Base-by-base conservation (phyloP, 1,284 basidiomycete species). In the Apiotrichum sp. region DNA sequence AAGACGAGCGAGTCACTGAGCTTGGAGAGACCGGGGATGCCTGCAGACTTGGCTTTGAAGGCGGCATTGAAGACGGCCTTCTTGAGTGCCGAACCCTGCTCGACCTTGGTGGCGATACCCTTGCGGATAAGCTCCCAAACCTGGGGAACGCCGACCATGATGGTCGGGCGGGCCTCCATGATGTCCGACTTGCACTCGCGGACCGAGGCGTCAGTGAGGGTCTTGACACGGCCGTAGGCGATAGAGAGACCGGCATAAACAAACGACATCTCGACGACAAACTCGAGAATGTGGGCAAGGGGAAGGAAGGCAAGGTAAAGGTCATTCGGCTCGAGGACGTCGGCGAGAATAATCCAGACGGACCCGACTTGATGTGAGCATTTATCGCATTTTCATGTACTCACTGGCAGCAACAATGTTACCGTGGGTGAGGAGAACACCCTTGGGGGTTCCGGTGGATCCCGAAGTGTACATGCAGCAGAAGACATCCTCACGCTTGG, bases 391-490 rank as follows among this genome's bases (percentile, higher is more conserved):
- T 34, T 11, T 16, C 44, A 3, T 31, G 41, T 0, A 66, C 67
- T 58, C 38, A 74, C 71, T 70, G 33, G 89, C 86, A 5, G 93
- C 86, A 51, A 93, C 78, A 60, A 98, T 83, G 78, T 98, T 97
- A 47, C 80, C 76, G 74, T 98, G 93, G 2, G 86, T 88, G 64
- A 98, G 85, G 55, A 89, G 81, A 58, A 96, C 93, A 65, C 93
- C 93, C 78, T 98, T 98, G 47, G 93, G 93, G 7, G 88, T 79
- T 31, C 93, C 93, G 73, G 72, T 77, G 7, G 74, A 76, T 16
- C 91, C 91, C 59, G 84, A 86, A 29, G 93, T 98, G 80, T 98
- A 98, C 93, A 97, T 97, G 78, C 96, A 93, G 72, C 91, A 90
- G 22, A 87, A 88, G 4, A 86, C 77, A 57, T 86, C 88, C 0